Base-by-base conservation (phyloP, 345 rosid genomes). In the Draba incana region DNA sequence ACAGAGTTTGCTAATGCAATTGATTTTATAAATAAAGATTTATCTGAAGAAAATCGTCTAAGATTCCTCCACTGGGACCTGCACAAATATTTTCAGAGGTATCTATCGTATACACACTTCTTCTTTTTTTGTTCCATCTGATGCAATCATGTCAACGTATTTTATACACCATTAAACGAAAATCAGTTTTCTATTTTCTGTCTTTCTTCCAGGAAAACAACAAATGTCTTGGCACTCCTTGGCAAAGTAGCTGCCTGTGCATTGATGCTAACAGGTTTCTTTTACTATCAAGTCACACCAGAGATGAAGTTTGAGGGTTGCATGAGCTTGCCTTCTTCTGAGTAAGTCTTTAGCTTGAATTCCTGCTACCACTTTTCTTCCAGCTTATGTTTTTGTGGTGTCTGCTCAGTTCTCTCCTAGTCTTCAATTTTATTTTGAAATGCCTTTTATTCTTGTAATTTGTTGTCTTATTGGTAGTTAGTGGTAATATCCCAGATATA, bases 1-100 rank as follows among this genome's bases (percentile, higher is more conserved):
- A 74, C 85, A 55, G 99, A 95, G 84, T 95, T 95, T 80, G 99
- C 97, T 59, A 88, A 80, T 86, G 99, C 99, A 53, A 88, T 95
- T 72, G 97, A 85, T 70, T 84, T 76, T 71, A 88, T 95, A 64
- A 95, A 95, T 77, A 92, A 89, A 76, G 90, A 79, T 84, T 80
- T 89, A 54, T 77, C 98, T 3, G 97, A 86, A 73, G 94, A 92
- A 74, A 84, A 83, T 49, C 82, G 77, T 57, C 73, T 95, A 60
- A 84, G 81, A 71, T 95, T 92, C 76, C 85, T 95, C 10, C 77
- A 73, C 43, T 73, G 77, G 77, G 77, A 73, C 54, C 59, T 73
- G 58, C 91, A 89, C 81, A 86, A 86, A 79, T 89, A 88, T 81
- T 81, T 88, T 64, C 84, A 81, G 62, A 86, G 96, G 99, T 95